Evolutionary conservation across 768 basidiomycete species (phyloP).

Genomic region (Chiua virens): DNA sequence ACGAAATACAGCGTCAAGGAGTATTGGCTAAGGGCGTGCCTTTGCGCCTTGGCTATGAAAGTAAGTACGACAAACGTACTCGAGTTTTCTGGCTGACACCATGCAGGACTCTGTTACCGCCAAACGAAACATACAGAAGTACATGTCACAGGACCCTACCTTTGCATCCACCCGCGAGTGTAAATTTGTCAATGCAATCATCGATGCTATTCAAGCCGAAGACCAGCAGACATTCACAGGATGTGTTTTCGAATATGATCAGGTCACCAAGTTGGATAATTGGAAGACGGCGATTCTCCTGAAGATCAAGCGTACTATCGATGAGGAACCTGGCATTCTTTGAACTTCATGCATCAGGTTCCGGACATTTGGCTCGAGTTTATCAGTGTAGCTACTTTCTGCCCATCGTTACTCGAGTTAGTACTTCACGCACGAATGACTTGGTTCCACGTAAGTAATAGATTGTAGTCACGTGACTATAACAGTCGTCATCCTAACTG

Average conservation of each 20-base stretch:
- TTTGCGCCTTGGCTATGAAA: constrained; percentile 86
- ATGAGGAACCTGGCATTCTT: constrained; percentile 50
- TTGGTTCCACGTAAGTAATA: constrained; percentile 18
- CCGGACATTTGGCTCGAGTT: too few species aligned
- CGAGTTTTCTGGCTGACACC: constrained; percentile 9
- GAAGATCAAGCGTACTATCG: constrained; percentile 82
- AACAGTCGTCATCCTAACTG: too few species aligned
- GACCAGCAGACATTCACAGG: constrained; percentile 76
- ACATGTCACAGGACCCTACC: constrained; percentile 77
- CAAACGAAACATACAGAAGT: constrained; percentile 74
- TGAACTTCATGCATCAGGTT: constrained; percentile 10
- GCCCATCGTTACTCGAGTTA: background rate
- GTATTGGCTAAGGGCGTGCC: constrained; percentile 84
- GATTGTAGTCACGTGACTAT: constrained; percentile 21
- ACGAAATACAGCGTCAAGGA: constrained; percentile 99
- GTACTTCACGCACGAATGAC: constrained; percentile 6
- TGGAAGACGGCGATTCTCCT: constrained; percentile 94
- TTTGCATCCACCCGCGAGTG: constrained; percentile 90
- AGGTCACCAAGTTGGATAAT: constrained; percentile 88
- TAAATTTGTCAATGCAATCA: constrained; percentile 78
- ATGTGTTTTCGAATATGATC: constrained; percentile 90
- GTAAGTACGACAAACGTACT: constrained; percentile 46
- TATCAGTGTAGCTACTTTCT: background rate
- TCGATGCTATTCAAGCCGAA: constrained; percentile 73
- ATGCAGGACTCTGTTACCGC: constrained; percentile 81